Percentiles rank a stretch among this genome's conserved stretches.
Conservation (phyloP, 1,284 basidiomycete genomes). For the Puccinia novopanici region DNA sequence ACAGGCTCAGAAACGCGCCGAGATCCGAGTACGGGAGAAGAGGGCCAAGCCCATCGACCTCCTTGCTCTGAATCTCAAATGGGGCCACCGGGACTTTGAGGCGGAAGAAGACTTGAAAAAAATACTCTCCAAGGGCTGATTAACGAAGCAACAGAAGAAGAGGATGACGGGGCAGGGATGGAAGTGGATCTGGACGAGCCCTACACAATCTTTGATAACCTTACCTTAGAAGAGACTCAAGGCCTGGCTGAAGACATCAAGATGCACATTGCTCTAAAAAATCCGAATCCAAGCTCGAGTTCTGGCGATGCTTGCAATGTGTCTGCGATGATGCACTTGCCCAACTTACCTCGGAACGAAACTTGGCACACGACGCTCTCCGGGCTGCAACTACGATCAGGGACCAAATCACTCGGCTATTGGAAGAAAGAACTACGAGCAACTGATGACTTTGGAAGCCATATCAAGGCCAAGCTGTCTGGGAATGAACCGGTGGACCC, state of each 20-base stretch:
- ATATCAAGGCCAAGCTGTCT: constrained; percentile 81
- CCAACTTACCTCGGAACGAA: constrained; percentile 67
- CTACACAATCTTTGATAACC: constrained; percentile 90
- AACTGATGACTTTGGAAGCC: constrained; percentile 78
- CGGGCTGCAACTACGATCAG: constrained; percentile 73
- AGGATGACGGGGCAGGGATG: constrained; percentile 79
- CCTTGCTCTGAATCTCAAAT: constrained; percentile 86
- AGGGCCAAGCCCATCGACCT: constrained; percentile 94
- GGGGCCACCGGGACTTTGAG: constrained; percentile 60
- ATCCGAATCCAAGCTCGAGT: constrained; percentile 81
- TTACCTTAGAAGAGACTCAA: constrained; percentile 81
- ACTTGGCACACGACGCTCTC: constrained; percentile 63
- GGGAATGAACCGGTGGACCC: constrained; percentile 93
- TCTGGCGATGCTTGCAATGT: constrained; percentile 99
- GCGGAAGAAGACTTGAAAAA: constrained; percentile 55
- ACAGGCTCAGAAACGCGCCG: constrained; percentile 84
- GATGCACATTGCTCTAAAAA: constrained; percentile 82
- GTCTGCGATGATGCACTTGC: constrained; percentile 92
- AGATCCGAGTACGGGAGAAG: constrained; percentile 91
- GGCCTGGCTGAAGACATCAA: constrained; percentile 94
- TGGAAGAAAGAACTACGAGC: constrained; percentile 78
- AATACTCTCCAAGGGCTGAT: constrained; percentile 58
- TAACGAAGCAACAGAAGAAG: constrained; percentile 63
- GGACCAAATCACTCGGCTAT: constrained; percentile 71
- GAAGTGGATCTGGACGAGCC: constrained; percentile 99